Percentiles rank a stretch among this genome's conserved stretches.
These are phyloP conservation scores for Aphanomyces cochlioides DNA, from an alignment of 352 stramenopile genomes.

Conservation along the genomic window DNA sequence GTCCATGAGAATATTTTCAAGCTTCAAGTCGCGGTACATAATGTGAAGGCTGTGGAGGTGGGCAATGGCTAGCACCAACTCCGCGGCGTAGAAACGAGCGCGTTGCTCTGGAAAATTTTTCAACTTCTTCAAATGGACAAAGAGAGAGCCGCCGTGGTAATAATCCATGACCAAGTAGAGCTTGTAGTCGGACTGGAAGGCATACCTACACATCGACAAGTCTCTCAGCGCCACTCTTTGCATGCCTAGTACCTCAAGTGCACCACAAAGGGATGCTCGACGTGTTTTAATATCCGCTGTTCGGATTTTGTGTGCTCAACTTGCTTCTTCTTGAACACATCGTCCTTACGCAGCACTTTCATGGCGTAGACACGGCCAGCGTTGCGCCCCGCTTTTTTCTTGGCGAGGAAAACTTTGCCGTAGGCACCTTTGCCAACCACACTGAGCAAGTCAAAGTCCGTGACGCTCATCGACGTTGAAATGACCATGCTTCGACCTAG, in stretches of 20 bases:
- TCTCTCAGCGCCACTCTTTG: no score
- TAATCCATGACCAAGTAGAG: conserved; percentile 89
- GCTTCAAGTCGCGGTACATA: conserved; percentile 87
- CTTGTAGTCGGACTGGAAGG: conserved; percentile 87
- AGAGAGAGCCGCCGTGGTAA: conserved; percentile 80
- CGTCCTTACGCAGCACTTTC: conserved; percentile 83
- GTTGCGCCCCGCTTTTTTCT: conserved; percentile 71
- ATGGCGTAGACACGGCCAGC: conserved; percentile 80
- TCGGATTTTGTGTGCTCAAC: conserved; percentile 86
- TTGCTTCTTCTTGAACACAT: conserved; percentile 84
- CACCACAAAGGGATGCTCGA: conserved; percentile 88
- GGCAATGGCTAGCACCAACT: conserved; percentile 73
- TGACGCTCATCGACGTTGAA: conserved; percentile 75
- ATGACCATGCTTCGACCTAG: conserved; percentile 72
- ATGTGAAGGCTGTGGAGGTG: conserved; percentile 87
- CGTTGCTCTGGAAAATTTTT: conserved; percentile 63
- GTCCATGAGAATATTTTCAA: conserved; percentile 89
- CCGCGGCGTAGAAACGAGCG: conserved; percentile 80
- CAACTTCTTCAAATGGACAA: conserved; percentile 77
- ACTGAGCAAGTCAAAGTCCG: conserved; percentile 81
- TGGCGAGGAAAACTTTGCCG: conserved; percentile 81
- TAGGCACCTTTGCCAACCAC: conserved; percentile 86
- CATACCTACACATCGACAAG: conserved; percentile 27
- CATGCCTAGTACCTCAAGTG: conserved; percentile 52
- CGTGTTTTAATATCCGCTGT: conserved; percentile 82